phyloP scores from a whole-genome alignment of 2,329 filamentous ascomycete genomes.

The Aspergillus proliferans region DNA sequence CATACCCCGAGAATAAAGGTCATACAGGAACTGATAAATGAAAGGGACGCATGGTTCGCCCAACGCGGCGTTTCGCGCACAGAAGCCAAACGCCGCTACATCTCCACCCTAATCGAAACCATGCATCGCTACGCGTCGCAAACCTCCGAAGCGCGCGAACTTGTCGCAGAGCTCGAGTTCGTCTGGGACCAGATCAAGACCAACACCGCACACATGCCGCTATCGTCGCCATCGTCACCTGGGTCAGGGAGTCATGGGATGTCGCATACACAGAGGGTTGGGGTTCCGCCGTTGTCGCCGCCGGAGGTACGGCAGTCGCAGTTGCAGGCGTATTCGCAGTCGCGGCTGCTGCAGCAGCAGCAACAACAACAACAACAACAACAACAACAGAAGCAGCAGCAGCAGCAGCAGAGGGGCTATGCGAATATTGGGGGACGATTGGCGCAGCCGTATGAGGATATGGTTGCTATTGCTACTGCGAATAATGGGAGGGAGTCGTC shows the following conservation, averaged over 20 bases:
- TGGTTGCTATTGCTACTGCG: conserved; percentile 43
- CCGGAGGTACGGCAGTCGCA: conserved; percentile 3
- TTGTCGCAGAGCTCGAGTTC: conserved; percentile 94
- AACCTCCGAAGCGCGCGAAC: conserved; percentile 72
- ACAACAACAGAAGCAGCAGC: neutral
- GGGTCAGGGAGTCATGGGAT: conserved; percentile 7
- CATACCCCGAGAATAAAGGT: neutral
- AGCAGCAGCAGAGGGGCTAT: conserved; percentile 18
- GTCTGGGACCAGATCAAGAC: conserved; percentile 98
- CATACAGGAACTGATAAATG: neutral
- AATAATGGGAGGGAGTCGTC: conserved; percentile 11
- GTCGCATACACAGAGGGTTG: conserved; percentile 9
- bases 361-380: neutral
- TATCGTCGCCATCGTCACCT: conserved; percentile 46
- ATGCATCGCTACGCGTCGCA: conserved; percentile 92
- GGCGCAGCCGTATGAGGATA: conserved; percentile 34
- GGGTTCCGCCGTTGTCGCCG: conserved; percentile 25
- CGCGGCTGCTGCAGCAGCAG: conserved; percentile 10
- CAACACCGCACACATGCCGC: conserved; percentile 60
- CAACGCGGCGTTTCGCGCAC: conserved; percentile 78
- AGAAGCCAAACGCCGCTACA: conserved; percentile 89
- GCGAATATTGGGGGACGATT: conserved; percentile 31
- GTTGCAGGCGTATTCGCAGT: conserved; percentile 17
- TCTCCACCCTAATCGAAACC: conserved; percentile 87
- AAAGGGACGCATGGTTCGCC: conserved; percentile 84